Conservation (phyloP, 345 rosid species). For the Gossypium rotundifolium region DNA sequence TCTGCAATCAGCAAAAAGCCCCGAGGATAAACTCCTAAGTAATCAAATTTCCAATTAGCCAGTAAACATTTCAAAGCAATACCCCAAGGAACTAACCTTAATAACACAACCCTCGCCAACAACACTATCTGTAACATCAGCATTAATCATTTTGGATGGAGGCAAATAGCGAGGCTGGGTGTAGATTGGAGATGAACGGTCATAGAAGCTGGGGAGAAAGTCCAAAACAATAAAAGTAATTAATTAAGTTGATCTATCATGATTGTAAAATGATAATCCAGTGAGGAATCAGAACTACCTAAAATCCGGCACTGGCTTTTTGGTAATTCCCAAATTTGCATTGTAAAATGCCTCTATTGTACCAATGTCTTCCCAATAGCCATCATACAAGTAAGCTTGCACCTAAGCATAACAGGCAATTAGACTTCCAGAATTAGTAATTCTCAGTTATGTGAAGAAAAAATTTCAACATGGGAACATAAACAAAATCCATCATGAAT, state of each 20-base stretch:
- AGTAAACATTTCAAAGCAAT: neutral
- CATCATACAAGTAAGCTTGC: conserved; percentile 95
- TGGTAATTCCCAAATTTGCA: conserved; percentile 90
- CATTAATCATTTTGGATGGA: conserved; percentile 95
- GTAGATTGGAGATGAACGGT: conserved; percentile 88
- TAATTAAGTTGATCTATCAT: neutral
- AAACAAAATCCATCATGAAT: neutral
- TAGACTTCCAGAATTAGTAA: neutral
- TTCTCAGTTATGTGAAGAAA: neutral
- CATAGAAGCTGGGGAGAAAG: conserved; percentile 62
- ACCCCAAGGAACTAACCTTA: conserved; percentile 30
- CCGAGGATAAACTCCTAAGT: too few relatives aligned
- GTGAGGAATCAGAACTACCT: conserved; percentile 39
- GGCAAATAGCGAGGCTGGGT: conserved; percentile 92
- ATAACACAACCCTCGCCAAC: conserved; percentile 94
- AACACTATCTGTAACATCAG: conserved; percentile 89
- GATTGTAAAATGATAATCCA: neutral
- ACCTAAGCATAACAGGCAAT: conserved; percentile 38
- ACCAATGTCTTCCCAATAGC: conserved; percentile 98
- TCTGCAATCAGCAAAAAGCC: conserved; percentile 3
- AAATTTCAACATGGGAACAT: neutral
- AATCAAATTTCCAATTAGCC: neutral
- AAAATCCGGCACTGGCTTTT: conserved; percentile 95
- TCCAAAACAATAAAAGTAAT: neutral
- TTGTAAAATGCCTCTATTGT: conserved; percentile 93